phyloP scores from a whole-genome alignment of 352 stramenopile genomes.

The Pythium apleroticum region DNA sequence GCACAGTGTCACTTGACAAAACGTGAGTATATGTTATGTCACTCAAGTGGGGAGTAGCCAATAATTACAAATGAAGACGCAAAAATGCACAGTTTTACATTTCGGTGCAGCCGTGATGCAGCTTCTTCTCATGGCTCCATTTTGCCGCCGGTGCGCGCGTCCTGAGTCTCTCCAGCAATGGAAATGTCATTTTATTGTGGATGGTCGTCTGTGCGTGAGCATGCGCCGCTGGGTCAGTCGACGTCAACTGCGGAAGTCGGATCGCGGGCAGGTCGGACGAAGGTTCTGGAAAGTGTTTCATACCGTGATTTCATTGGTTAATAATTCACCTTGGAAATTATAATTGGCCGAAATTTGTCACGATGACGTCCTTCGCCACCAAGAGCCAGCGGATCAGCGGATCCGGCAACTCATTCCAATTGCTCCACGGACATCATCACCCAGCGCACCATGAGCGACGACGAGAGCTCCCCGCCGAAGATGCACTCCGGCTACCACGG shows the following conservation, averaged over 20 bases:
- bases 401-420: slow-evolving; percentile 9
- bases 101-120: not conserved
- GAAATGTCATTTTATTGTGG: no score
- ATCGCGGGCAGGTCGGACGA: slow-evolving; percentile 1
- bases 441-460: slow-evolving; percentile 42
- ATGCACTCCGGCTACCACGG: slow-evolving; percentile 84
- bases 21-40: not conserved
- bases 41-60: not conserved
- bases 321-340: not conserved
- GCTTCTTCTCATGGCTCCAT: not conserved
- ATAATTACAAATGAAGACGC: not conserved
- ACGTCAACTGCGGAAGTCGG: not conserved
- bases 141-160: not conserved
- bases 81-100: not conserved
- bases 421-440: slow-evolving; percentile 1
- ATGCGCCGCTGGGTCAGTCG: not conserved
- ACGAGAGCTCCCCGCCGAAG: slow-evolving; percentile 53
- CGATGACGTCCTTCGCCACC: not conserved
- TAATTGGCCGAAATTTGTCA: slow-evolving; percentile 19
- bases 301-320: not conserved
- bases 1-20: not conserved
- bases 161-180: no score
- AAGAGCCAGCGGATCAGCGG: not conserved
- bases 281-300: slow-evolving; percentile 11
- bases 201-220: not conserved